Evolutionary conservation across 768 basidiomycete genomes (phyloP), one percentile per base, ranked within the genome.

Genomic region (Panellus pusillus): DNA sequence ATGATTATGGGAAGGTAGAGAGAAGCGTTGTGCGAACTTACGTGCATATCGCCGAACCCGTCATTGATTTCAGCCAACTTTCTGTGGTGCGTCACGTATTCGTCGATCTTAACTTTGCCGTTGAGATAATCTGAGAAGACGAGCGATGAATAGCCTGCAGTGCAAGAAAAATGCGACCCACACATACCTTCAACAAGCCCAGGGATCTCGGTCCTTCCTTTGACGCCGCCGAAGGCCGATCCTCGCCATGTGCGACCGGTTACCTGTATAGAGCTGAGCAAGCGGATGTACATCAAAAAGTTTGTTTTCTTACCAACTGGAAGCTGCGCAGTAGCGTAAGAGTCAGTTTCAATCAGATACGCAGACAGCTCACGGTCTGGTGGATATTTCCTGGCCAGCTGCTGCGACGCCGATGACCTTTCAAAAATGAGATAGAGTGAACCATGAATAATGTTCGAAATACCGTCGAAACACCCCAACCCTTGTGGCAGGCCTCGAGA

Each of bases 401-500:
- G 94, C 93, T 4, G 97, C 97, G 38, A 99, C 97, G 55, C 96
- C 96, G 55, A 99, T 98, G 61, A 99, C 32, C 32, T 35, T 9
- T 11, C 11, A 14, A 11, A 14, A 35, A 35, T 35, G 9, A 35
- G 32, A 35, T 35, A 14, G 14, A 35, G 8, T 8, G 14, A 35
- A 35, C 11, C 11, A 35, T 24, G 3, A 35, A 35, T 3, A 7
- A 35, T 35, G 14, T 35, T 24, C 24, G 32, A 35, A 11, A 3
- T 35, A 35, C 68, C 51, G 92, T 98, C 52, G 87, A 92, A 39
- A 98, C 87, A 62, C 97, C 97, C 97, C 97, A 99, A 13, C 97
- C 97, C 69, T 98, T 98, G 73, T 99, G 97, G 71, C 94, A 98
- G n/a, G 94, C 91, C 74, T 99, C 97, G 43, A 99, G 82, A 20